phyloP scores from a whole-genome alignment of 768 basidiomycete genomes.

The Rhodosporidiobolus sp. region DNA sequence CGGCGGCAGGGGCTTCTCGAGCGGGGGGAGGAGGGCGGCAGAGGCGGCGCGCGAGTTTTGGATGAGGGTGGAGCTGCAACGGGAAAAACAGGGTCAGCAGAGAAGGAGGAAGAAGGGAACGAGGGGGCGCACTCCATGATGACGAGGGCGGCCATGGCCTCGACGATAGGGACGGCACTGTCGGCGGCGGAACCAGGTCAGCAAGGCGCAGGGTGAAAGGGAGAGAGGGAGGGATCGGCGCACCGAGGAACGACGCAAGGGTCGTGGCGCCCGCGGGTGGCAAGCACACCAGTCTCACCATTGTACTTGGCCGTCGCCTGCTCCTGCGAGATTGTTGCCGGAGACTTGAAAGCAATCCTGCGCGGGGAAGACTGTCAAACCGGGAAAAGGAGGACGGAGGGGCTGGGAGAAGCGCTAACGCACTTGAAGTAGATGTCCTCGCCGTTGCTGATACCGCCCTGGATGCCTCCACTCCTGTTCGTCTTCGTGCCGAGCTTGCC shows the following conservation, averaged over 20 bases:
- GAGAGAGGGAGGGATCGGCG: conserved; percentile 2
- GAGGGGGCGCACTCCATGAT: conserved; percentile 67
- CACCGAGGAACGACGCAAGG: conserved; percentile 86
- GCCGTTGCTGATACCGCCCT: conserved; percentile 96
- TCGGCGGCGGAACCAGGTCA: conserved; percentile 33
- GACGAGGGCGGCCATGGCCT: conserved; percentile 93
- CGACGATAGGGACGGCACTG: conserved; percentile 68
- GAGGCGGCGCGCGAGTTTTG: conserved; percentile 80
- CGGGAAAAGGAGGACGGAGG: neutral
- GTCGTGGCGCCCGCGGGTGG: conserved; percentile 90
- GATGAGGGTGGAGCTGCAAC: conserved; percentile 64
- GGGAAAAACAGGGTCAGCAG: neutral
- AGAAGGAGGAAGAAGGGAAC: neutral
- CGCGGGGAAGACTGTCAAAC: neutral
- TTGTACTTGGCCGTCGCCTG: conserved; percentile 91
- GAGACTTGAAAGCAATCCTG: conserved; percentile 95
- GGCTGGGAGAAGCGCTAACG: conserved; percentile 43
- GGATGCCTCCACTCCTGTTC: conserved; percentile 96
- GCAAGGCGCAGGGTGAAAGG: conserved; percentile 88
- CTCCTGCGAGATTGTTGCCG: conserved; percentile 90
- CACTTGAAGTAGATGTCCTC: conserved; percentile 97
- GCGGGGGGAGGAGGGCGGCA: conserved; percentile 70
- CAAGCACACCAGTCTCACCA: conserved; percentile 80
- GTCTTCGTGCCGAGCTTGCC: conserved; percentile 77
- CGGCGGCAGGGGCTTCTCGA: conserved; percentile 80